phyloP scores from a whole-genome alignment of 2,329 filamentous ascomycete genomes.

The Drechslerella stenobrocha region DNA sequence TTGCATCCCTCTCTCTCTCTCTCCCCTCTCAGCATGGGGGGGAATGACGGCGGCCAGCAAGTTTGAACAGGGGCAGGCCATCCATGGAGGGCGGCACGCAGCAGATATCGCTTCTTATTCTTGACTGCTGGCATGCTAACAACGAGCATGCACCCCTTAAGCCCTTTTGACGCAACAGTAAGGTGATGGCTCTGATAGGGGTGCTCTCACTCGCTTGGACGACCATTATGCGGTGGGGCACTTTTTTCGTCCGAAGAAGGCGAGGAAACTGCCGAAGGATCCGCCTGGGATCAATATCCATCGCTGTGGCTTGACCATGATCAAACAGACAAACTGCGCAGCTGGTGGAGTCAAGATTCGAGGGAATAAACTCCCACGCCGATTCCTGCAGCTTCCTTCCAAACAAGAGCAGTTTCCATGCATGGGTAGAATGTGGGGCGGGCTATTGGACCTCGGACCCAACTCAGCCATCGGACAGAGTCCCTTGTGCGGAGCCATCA shows the following conservation, averaged over 20 bases:
- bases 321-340: constrained; percentile 6
- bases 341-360: not conserved
- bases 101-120: too few relatives aligned
- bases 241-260: constrained; percentile 43
- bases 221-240: constrained; percentile 16
- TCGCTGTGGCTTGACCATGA: constrained; percentile 29
- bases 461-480: constrained; percentile 3
- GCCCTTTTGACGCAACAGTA: constrained; percentile 28
- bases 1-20: too few relatives aligned
- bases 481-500: too few relatives aligned
- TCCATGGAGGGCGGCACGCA: too few relatives aligned
- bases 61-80: too few relatives aligned
- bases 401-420: constrained; percentile 6
- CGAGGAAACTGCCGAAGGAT: constrained; percentile 45
- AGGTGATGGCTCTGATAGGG: constrained; percentile 18
- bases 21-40: too few relatives aligned
- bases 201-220: constrained; percentile 10
- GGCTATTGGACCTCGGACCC: not conserved
- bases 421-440: not conserved
- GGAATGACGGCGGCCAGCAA: constrained; percentile 12
- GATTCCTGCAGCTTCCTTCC: not conserved
- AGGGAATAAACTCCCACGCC: not conserved
- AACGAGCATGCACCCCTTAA: too few relatives aligned
- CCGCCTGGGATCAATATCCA: constrained; percentile 29
- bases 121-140: too few relatives aligned